These are phyloP conservation scores for Neurospora sp. DNA, from an alignment of 495 filamentous ascomycete genomes.

Conservation along the genomic window DNA sequence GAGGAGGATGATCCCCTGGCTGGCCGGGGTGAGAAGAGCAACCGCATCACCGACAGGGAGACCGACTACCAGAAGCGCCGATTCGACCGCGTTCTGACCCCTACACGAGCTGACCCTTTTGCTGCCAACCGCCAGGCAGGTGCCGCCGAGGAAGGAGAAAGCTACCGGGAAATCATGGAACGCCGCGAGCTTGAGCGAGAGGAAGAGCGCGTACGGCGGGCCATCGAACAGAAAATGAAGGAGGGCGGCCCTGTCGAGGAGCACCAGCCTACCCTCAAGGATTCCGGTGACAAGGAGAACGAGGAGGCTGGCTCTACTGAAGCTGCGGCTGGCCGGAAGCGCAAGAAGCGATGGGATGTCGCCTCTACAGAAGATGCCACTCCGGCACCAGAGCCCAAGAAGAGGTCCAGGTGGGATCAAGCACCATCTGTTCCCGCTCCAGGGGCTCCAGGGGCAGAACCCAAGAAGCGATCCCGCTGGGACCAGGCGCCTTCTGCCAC, in stretches of 20 bases:
- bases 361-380: constrained; percentile 38
- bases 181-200: constrained; percentile 85
- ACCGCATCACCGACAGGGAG: constrained; percentile 82
- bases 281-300: constrained; percentile 58
- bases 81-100: constrained; percentile 77
- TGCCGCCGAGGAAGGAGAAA: constrained; percentile 50
- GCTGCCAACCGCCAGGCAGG: constrained; percentile 63
- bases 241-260: constrained; percentile 46
- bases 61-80: constrained; percentile 97
- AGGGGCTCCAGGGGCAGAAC: constrained; percentile 42
- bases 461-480: constrained; percentile 68
- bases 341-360: constrained; percentile 93
- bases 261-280: constrained; percentile 56
- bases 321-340: constrained; percentile 55
- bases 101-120: constrained; percentile 82
- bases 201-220: constrained; percentile 74
- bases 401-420: constrained; percentile 83
- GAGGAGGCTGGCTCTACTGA: constrained; percentile 59
- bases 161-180: constrained; percentile 87
- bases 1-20: constrained; percentile 88
- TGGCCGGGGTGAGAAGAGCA: constrained; percentile 71
- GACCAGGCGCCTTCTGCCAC: constrained; percentile 82
- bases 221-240: constrained; percentile 63
- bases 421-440: constrained; percentile 54
- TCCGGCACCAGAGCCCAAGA: constrained; percentile 46